phyloP scores from a whole-genome alignment of 257 asterid species.

The Nicotiana noctiflora region DNA sequence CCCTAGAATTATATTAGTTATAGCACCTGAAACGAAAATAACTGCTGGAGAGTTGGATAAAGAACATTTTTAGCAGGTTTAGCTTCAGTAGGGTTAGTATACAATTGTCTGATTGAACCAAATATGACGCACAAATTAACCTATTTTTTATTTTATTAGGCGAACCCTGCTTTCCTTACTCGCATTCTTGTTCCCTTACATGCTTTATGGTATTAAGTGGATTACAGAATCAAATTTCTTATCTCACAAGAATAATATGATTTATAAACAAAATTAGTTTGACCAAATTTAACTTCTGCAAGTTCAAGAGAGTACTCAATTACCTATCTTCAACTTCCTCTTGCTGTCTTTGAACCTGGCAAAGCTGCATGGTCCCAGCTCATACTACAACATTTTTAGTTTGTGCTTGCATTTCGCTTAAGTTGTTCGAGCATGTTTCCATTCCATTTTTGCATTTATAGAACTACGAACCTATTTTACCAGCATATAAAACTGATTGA shows the following conservation, averaged over 20 bases:
- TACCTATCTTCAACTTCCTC: constrained; percentile 5
- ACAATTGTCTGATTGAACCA: neutral
- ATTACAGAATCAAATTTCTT: neutral
- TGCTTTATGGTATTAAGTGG: constrained; percentile 4
- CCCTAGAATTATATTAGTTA: constrained; percentile 10
- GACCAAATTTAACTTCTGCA: constrained; percentile 1
- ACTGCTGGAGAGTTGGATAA: neutral
- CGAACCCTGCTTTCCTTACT: neutral
- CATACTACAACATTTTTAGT: neutral
- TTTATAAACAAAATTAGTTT: neutral
- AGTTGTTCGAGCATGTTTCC: neutral
- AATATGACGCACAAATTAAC: neutral
- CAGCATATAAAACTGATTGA: neutral
- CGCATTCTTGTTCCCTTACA: constrained; percentile 1
- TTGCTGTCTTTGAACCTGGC: neutral
- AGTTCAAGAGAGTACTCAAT: neutral
- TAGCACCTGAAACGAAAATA: neutral
- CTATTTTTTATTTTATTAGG: neutral
- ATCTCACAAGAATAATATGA: neutral
- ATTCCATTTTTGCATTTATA: neutral
- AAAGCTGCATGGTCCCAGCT: neutral
- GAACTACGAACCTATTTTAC: neutral
- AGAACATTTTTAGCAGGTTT: neutral
- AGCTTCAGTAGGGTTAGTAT: neutral
- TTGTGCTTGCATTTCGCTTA: neutral